These are phyloP conservation scores for Petunia secreta DNA, from an alignment of 257 asterid genomes.

Conservation along the genomic window DNA sequence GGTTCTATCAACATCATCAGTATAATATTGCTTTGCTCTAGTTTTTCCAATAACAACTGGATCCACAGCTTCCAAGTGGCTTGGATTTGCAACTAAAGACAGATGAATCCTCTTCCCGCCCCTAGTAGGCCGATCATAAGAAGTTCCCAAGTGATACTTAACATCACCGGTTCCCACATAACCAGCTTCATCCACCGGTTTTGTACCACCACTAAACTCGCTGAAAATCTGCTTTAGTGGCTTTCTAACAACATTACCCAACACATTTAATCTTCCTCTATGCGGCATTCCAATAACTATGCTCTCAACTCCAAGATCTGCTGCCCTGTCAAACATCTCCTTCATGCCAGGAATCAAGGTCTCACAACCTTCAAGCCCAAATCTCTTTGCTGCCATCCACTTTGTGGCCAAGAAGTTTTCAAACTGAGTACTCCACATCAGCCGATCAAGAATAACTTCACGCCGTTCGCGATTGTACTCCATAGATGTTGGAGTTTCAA, in stretches of 20 bases:
- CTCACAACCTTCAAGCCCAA: constrained; percentile 45
- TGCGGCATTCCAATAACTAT: constrained; percentile 47
- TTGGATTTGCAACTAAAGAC: constrained; percentile 40
- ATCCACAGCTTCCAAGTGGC: constrained; percentile 45
- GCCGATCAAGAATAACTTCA: constrained; percentile 40
- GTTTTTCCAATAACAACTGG: constrained; percentile 43
- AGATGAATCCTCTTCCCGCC: constrained; percentile 41
- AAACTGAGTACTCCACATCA: constrained; percentile 41
- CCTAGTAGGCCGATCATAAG: constrained; percentile 38
- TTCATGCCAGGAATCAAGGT: constrained; percentile 47
- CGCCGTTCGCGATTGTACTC: constrained; percentile 39
- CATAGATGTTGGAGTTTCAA: constrained; percentile 39
- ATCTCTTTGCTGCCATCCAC: constrained; percentile 44
- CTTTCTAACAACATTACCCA: constrained; percentile 41
- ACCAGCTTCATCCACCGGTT: constrained; percentile 38
- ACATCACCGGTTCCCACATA: constrained; percentile 42
- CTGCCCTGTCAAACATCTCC: constrained; percentile 43
- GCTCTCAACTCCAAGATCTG: constrained; percentile 44
- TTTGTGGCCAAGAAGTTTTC: constrained; percentile 45
- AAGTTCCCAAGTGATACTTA: constrained; percentile 44
- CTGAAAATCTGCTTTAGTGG: constrained; percentile 40
- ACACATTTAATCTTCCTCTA: constrained; percentile 42
- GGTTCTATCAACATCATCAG: constrained; percentile 32
- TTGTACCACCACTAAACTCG: constrained; percentile 40
- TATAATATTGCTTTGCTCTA: constrained; percentile 37